phyloP scores from a whole-genome alignment of 352 stramenopile genomes.

The Pythium periplocum region DNA sequence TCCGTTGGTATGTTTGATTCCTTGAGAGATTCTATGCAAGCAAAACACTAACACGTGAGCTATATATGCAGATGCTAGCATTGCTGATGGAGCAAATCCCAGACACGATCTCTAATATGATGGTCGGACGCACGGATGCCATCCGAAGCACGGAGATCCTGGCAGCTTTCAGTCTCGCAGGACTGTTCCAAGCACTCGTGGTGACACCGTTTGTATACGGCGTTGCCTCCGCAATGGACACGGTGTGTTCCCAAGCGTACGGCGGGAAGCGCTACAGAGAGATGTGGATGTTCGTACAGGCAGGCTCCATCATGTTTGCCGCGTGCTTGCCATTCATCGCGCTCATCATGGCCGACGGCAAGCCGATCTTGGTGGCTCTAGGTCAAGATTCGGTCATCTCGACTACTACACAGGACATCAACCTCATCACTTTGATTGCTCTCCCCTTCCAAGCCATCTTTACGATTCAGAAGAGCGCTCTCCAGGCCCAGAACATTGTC shows the following conservation, averaged over 20 bases:
- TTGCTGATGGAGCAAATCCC: not conserved
- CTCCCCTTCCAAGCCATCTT: constrained; percentile 24
- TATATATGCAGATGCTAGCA: constrained; percentile 3
- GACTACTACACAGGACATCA: constrained; percentile 12
- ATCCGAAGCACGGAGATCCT: constrained; percentile 6
- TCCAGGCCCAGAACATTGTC: constrained; percentile 33
- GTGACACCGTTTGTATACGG: constrained; percentile 19
- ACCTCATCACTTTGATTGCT: constrained; percentile 8
- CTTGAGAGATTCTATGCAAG: not conserved
- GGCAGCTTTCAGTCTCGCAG: not conserved
- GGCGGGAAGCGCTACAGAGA: constrained; percentile 22
- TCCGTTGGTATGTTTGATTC: not conserved
- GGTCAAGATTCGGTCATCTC: constrained; percentile 26
- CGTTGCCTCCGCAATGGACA: constrained; percentile 23
- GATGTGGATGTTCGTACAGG: constrained; percentile 29
- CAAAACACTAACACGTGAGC: too few species aligned
- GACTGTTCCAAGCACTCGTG: constrained; percentile 9
- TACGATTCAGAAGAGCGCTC: constrained; percentile 20
- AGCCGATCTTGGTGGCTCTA: constrained; percentile 15
- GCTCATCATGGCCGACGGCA: constrained; percentile 8
- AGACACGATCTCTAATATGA: not conserved
- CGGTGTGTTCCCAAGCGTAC: constrained; percentile 27
- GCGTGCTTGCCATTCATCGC: constrained; percentile 7
- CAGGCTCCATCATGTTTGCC: constrained; percentile 19
- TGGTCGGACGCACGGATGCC: not conserved